Percentiles rank a stretch among this genome's conserved stretches.
phyloP scores from a whole-genome alignment of 169 alveolate species.

The Plasmodium gonderi region DNA sequence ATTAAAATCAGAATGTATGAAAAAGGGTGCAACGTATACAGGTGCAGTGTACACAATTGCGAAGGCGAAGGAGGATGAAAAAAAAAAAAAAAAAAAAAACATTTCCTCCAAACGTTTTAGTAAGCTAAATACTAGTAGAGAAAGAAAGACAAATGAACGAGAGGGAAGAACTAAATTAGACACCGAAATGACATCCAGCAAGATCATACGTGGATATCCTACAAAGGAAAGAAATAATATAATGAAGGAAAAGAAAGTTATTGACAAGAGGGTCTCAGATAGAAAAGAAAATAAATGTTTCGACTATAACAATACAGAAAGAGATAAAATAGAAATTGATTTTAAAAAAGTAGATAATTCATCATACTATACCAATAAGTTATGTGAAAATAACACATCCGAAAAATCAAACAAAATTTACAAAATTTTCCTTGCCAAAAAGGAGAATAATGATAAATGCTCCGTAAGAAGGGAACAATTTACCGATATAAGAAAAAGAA shows the following conservation, averaged over 20 bases:
- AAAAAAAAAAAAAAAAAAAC: background rate
- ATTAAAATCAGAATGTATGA: background rate
- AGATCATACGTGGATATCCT: background rate
- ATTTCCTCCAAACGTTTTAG: background rate
- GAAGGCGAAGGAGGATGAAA: background rate
- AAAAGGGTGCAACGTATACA: background rate
- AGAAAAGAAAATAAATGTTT: background rate
- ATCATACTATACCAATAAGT: background rate
- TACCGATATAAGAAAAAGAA: background rate
- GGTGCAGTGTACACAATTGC: background rate
- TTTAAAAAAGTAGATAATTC: background rate
- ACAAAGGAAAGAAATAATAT: background rate
- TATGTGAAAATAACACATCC: background rate
- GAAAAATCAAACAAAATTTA: background rate
- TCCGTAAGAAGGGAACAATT: background rate
- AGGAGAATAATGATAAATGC: slow-evolving; percentile 2
- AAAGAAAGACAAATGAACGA: background rate
- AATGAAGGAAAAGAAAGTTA: background rate
- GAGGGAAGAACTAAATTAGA: background rate
- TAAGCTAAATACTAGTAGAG: background rate
- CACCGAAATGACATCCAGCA: background rate
- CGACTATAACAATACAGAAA: background rate
- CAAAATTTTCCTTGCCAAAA: slow-evolving; percentile 3
- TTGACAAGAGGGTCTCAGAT: background rate
- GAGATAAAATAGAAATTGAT: background rate